Evolutionary conservation across 805 yeast genomes (phyloP).

Genomic region (Candida ortonii): DNA sequence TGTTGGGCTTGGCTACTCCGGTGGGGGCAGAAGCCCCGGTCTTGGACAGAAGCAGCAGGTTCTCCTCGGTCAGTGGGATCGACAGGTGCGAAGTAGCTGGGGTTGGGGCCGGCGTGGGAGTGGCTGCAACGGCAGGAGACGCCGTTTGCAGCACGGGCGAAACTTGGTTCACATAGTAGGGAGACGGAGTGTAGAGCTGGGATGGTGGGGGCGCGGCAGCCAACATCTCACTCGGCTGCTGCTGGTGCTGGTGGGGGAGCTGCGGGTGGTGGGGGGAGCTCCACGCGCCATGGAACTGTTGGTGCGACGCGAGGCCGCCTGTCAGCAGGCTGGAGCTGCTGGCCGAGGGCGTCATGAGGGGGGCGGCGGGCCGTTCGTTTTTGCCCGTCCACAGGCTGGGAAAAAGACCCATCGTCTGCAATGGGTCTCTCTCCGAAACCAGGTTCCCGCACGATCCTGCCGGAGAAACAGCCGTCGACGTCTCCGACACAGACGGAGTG

Average conservation of each 20-base stretch:
- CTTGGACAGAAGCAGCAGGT: slow-evolving; percentile 28
- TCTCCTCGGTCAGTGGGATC: slow-evolving; percentile 38
- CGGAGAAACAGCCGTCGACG: slow-evolving; percentile 18
- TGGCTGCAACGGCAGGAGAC: slow-evolving; percentile 1
- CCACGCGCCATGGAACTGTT: slow-evolving; percentile 7
- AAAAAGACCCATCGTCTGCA: slow-evolving; percentile 22
- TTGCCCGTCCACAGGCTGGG: slow-evolving; percentile 28
- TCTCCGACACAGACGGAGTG: slow-evolving; percentile 16
- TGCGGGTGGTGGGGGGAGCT: slow-evolving; percentile 6
- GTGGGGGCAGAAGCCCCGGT: slow-evolving; percentile 2
- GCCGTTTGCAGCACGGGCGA: slow-evolving; percentile 1
- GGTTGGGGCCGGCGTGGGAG: slow-evolving; percentile 1
- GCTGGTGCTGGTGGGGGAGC: slow-evolving; percentile 3
- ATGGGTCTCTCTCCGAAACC: slow-evolving; percentile 6
- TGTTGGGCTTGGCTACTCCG: slow-evolving; percentile 1
- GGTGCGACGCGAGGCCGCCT: too few species aligned
- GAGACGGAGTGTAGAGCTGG: not conserved
- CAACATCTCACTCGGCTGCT: slow-evolving; percentile 1
- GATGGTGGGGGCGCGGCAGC: slow-evolving; percentile 1
- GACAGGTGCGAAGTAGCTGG: slow-evolving; percentile 6
- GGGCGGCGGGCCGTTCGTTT: slow-evolving; percentile 1
- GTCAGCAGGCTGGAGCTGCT: slow-evolving; percentile 4
- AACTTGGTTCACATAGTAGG: not conserved
- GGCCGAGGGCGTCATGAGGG: slow-evolving; percentile 1
- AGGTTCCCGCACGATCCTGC: slow-evolving; percentile 19